Percentiles rank a stretch among this genome's conserved stretches.
phyloP scores from a whole-genome alignment of 148 eudicot species.

The Polygonum aviculare region DNA sequence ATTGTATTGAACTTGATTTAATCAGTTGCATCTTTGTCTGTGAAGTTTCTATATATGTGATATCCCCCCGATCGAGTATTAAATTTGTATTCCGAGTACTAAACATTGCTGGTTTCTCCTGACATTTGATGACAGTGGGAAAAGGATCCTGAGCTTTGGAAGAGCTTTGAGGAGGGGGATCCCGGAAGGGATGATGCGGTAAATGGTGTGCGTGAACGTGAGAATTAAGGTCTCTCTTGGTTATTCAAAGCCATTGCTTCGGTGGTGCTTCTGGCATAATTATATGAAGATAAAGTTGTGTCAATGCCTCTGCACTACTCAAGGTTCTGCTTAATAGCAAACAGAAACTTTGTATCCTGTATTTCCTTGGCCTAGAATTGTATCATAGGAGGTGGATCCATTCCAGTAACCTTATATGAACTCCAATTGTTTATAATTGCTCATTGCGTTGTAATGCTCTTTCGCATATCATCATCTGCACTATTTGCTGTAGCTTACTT shows the following conservation, averaged over 20 bases:
- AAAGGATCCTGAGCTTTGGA: conserved; percentile 4
- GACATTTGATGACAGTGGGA: conserved; percentile 1
- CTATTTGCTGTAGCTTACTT: neutral
- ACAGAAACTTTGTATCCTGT: neutral
- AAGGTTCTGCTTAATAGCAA: neutral
- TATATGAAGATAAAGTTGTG: neutral
- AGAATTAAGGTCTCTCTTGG: neutral
- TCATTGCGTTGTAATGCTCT: neutral
- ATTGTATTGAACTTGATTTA: neutral
- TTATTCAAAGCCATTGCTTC: neutral
- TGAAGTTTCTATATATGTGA: neutral
- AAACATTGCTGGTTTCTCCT: neutral
- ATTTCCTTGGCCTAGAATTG: neutral
- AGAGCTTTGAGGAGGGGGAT: neutral
- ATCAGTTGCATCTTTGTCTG: neutral
- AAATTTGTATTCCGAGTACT: neutral
- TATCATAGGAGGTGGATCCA: neutral
- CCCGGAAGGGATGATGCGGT: neutral
- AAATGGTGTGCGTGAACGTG: neutral
- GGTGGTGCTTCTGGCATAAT: neutral
- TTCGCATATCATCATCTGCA: neutral
- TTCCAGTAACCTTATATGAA: neutral
- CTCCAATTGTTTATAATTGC: neutral
- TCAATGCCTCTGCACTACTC: neutral
- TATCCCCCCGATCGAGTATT: neutral